Evolutionary conservation across 495 filamentous ascomycete genomes (phyloP).

Genomic region (Aspergillus avenaceus): DNA sequence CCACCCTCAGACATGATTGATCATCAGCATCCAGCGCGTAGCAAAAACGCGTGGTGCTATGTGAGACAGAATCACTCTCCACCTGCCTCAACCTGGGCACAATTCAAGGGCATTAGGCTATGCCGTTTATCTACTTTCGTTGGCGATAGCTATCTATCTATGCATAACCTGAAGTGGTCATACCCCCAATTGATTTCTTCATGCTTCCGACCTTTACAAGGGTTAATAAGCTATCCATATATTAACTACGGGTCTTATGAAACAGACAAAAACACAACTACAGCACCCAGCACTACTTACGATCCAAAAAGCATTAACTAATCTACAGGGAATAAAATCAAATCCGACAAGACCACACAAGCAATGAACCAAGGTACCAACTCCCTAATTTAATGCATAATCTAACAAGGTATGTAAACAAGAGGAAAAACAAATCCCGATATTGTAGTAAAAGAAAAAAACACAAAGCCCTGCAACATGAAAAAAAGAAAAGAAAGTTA

Average conservation of each 20-base stretch:
- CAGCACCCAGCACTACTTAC: no score
- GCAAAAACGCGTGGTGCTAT: not conserved
- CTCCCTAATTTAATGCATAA: conserved; percentile 6
- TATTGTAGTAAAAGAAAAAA: conserved; percentile 1
- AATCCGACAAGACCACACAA: not conserved
- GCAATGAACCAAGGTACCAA: not conserved
- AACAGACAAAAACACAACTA: no score
- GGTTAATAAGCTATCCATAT: not conserved
- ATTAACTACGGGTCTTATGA: not conserved
- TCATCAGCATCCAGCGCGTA: not conserved
- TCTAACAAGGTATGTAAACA: conserved; percentile 3
- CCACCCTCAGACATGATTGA: not conserved
- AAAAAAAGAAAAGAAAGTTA: conserved; percentile 1
- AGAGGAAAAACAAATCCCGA: not conserved
- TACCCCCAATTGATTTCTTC: not conserved
- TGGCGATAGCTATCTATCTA: not conserved
- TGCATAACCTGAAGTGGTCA: not conserved
- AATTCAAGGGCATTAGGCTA: not conserved
- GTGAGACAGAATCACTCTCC: not conserved
- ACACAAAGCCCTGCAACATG: no score
- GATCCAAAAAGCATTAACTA: no score
- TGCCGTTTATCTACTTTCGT: not conserved
- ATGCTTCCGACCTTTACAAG: not conserved
- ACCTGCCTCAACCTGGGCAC: not conserved
- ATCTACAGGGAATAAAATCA: no score